Percentiles rank a stretch among this genome's conserved stretches.
These are phyloP conservation scores for Globisporangium yorkense DNA, from an alignment of 352 stramenopile species.

Conservation along the genomic window DNA sequence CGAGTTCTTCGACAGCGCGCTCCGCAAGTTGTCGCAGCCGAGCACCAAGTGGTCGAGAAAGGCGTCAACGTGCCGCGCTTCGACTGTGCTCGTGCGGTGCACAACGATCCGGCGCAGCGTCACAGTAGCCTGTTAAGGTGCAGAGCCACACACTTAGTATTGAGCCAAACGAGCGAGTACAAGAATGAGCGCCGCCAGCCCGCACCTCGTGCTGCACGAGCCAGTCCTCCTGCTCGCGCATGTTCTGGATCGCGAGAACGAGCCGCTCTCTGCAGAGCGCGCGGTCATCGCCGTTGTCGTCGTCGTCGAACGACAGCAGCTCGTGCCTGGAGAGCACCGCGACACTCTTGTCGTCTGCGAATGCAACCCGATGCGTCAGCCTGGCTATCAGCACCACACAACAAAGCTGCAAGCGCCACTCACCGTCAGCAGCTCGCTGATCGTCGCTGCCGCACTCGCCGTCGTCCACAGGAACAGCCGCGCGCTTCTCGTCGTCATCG, in stretches of 20 bases:
- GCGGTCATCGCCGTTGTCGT: not conserved
- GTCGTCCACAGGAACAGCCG: conserved; percentile 8
- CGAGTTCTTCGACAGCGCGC: conserved; percentile 64
- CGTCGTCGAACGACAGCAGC: conserved; percentile 22
- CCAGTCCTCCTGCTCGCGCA: conserved; percentile 44
- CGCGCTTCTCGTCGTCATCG: conserved; percentile 11
- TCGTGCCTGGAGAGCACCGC: conserved; percentile 38
- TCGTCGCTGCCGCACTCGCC: not conserved
- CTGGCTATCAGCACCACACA: not conserved
- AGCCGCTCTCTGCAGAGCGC: conserved; percentile 6
- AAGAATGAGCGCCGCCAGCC: not conserved
- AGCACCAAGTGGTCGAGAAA: conserved; percentile 31
- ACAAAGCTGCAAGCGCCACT: not conserved
- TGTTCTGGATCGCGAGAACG: conserved; percentile 18
- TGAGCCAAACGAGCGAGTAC: not conserved
- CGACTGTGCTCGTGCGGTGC: conserved; percentile 31
- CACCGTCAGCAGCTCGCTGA: not conserved
- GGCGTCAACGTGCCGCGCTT: conserved; percentile 14
- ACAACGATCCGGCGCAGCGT: conserved; percentile 46
- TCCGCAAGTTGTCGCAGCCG: conserved; percentile 61
- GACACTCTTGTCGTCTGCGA: conserved; percentile 34
- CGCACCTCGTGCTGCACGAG: conserved; percentile 50
- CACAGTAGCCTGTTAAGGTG: conserved; percentile 27
- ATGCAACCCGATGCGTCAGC: not conserved
- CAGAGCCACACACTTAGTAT: not conserved